Conservation (phyloP, 2,329 filamentous ascomycete species). For the Talaromyces sp. region DNA sequence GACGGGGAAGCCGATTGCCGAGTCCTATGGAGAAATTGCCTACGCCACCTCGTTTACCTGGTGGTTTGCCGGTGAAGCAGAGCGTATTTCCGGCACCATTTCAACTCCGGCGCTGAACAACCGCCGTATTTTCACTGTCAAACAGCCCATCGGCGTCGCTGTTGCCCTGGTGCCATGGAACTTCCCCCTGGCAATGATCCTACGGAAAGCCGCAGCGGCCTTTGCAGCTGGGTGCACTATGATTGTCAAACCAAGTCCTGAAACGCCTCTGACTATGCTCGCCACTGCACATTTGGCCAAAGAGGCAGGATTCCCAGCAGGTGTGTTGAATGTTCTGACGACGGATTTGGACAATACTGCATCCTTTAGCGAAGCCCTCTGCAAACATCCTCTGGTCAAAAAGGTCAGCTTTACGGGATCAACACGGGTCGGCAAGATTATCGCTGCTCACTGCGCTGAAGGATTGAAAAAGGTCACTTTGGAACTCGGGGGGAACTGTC, state of each 20-base stretch:
- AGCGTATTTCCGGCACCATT: conserved; percentile 66
- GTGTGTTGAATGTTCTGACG: conserved; percentile 30
- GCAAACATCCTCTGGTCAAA: conserved; percentile 23
- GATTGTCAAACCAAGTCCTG: conserved; percentile 31
- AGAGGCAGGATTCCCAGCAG: conserved; percentile 30
- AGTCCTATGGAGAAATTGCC: conserved; percentile 65
- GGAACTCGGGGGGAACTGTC: conserved; percentile 41
- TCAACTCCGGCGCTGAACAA: conserved; percentile 65
- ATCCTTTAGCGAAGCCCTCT: conserved; percentile 25
- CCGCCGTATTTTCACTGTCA: conserved; percentile 67
- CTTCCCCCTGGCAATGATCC: conserved; percentile 72
- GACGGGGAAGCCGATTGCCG: conserved; percentile 77
- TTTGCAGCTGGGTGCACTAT: conserved; percentile 36
- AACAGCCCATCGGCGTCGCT: conserved; percentile 79
- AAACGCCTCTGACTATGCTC: conserved; percentile 30
- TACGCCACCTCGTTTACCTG: conserved; percentile 73
- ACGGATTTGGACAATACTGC: conserved; percentile 27
- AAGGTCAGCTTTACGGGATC: conserved; percentile 32
- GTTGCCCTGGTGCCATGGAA: conserved; percentile 87
- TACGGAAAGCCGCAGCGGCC: conserved; percentile 29
- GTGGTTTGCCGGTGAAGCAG: conserved; percentile 78
- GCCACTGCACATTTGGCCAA: conserved; percentile 27
- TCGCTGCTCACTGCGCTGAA: conserved; percentile 26
- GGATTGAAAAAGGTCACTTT: conserved; percentile 39
- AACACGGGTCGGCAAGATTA: conserved; percentile 28